These are phyloP conservation scores for Phytophthora hybrid DNA, from an alignment of 352 stramenopile genomes.

Conservation along the genomic window DNA sequence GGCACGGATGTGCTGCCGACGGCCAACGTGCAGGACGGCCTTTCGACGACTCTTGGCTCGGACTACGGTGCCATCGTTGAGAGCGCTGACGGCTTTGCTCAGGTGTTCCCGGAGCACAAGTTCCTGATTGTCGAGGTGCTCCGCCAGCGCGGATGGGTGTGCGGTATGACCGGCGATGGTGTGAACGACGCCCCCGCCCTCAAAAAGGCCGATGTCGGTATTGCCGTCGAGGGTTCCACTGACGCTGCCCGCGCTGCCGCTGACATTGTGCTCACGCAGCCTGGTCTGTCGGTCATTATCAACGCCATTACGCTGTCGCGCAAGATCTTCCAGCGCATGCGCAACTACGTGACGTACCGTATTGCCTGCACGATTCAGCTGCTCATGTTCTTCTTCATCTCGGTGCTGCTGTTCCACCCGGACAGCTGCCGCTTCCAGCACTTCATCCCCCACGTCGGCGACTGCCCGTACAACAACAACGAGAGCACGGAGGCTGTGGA, in stretches of 20 bases:
- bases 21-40: slow-evolving; percentile 65
- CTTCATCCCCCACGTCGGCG: slow-evolving; percentile 60
- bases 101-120: slow-evolving; percentile 95
- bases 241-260: slow-evolving; percentile 91
- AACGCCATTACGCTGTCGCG: slow-evolving; percentile 91
- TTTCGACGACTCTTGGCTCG: slow-evolving; percentile 57
- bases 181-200: slow-evolving; percentile 78
- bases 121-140: slow-evolving; percentile 91
- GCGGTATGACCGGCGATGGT: slow-evolving; percentile 81
- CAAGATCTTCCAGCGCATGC: slow-evolving; percentile 95
- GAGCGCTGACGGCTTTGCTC: slow-evolving; percentile 94
- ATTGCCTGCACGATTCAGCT: slow-evolving; percentile 93
- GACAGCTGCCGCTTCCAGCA: slow-evolving; percentile 79
- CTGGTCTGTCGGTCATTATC: slow-evolving; percentile 93
- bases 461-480: slow-evolving; percentile 63
- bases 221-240: slow-evolving; percentile 85
- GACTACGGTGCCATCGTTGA: slow-evolving; percentile 91
- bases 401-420: slow-evolving; percentile 90
- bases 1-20: slow-evolving; percentile 79
- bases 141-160: slow-evolving; percentile 76
- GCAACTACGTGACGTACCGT: slow-evolving; percentile 95
- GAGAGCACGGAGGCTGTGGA: slow-evolving; percentile 60
- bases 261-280: slow-evolving; percentile 95
- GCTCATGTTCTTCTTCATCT: slow-evolving; percentile 95
- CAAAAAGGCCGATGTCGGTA: slow-evolving; percentile 77